These are phyloP conservation scores for Phytophthora fragariaefolia DNA, from an alignment of 352 stramenopile species.

Conservation along the genomic window DNA sequence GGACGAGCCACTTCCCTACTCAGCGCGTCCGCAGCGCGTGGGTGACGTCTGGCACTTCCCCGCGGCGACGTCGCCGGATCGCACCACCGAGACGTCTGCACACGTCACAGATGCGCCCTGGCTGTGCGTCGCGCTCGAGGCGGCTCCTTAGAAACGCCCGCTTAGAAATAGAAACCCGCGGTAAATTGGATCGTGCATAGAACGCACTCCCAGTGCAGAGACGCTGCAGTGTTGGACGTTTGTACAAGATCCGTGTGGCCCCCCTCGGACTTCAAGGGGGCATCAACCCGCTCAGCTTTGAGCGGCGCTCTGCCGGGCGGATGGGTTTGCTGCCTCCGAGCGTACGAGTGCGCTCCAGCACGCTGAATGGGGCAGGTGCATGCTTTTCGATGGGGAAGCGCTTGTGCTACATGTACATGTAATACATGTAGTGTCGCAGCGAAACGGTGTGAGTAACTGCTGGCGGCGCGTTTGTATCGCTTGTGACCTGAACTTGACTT, in stretches of 20 bases:
- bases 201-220: too few relatives aligned
- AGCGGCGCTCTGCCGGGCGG: too few relatives aligned
- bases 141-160: not conserved
- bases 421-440: not conserved
- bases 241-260: not conserved
- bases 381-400: constrained; percentile 17
- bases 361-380: too few relatives aligned
- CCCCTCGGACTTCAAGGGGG: not conserved
- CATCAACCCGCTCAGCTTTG: too few relatives aligned
- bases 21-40: constrained; percentile 61
- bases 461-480: not conserved
- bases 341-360: too few relatives aligned
- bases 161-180: not conserved
- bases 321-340: too few relatives aligned
- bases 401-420: not conserved
- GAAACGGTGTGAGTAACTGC: constrained; percentile 6
- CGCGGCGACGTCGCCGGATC: constrained; percentile 11
- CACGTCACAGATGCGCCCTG: not conserved
- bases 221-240: not conserved
- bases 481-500: constrained; percentile 20
- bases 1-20: constrained; percentile 69
- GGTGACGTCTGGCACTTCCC: constrained; percentile 78
- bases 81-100: not conserved
- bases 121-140: not conserved
- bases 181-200: not conserved